Evolutionary conservation across 2,329 filamentous ascomycete genomes (phyloP).

Genomic region (Tolypocladium paradoxum): DNA sequence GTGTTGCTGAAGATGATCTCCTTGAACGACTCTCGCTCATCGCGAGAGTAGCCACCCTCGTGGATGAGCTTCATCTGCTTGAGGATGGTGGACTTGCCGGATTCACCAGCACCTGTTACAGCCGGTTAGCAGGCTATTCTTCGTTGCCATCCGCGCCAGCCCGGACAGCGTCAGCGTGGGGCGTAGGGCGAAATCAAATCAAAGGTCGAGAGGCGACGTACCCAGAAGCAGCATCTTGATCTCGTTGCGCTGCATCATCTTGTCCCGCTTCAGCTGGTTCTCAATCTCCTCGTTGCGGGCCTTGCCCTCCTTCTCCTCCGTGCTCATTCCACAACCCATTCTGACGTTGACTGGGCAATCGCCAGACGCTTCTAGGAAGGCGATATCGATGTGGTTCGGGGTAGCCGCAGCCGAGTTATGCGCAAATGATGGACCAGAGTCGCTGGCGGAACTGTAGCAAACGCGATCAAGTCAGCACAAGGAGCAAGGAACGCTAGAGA

Average conservation of each 20-base stretch:
- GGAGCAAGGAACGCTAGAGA: not conserved
- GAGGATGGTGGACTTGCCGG: slow-evolving; percentile 85
- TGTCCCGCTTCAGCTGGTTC: slow-evolving; percentile 96
- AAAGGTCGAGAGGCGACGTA: slow-evolving; percentile 28
- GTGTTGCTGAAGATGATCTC: slow-evolving; percentile 64
- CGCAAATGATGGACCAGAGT: not conserved
- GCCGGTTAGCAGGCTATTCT: not conserved
- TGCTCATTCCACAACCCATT: slow-evolving; percentile 99
- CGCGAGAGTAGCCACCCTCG: slow-evolving; percentile 95
- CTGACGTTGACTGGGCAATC: slow-evolving; percentile 37
- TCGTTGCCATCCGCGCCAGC: not conserved
- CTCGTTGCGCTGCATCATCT: slow-evolving; percentile 97
- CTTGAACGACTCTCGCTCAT: slow-evolving; percentile 62
- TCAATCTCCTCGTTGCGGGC: slow-evolving; percentile 99
- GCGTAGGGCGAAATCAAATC: too few relatives aligned
- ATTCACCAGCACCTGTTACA: slow-evolving; percentile 79
- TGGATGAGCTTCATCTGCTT: slow-evolving; percentile 99
- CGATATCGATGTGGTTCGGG: slow-evolving; percentile 1
- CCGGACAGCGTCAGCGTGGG: not conserved
- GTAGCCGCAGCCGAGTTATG: not conserved
- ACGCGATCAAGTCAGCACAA: not conserved
- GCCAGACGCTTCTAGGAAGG: slow-evolving; percentile 3
- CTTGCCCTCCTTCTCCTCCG: slow-evolving; percentile 99
- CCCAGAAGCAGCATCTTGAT: slow-evolving; percentile 99
- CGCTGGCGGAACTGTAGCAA: not conserved